These are phyloP conservation scores for Cryphonectria parasitica DNA, from an alignment of 2,329 filamentous ascomycete species.

Conservation along the genomic window DNA sequence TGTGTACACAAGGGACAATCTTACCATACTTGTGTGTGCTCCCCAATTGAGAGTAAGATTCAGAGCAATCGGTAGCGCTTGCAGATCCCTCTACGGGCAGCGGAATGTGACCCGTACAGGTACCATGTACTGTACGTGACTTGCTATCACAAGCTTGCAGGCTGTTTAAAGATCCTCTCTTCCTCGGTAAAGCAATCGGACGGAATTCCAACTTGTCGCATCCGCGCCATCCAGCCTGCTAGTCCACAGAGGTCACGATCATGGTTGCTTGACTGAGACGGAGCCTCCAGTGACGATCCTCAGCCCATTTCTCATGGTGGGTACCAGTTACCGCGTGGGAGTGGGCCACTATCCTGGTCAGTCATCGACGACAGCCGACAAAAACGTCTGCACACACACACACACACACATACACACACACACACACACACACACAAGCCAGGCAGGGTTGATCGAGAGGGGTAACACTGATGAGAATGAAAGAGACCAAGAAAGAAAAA, in stretches of 20 bases:
- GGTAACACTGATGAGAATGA: too few species aligned
- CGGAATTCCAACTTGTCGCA: not conserved
- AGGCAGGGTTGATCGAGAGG: not conserved
- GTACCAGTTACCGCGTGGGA: not conserved
- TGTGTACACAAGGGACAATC: not conserved
- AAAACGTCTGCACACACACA: too few species aligned
- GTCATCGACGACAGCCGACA: not conserved
- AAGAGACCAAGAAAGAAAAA: too few species aligned
- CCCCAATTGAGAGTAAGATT: not conserved
- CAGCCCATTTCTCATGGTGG: slow-evolving; percentile 1
- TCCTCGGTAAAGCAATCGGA: slow-evolving; percentile 3
- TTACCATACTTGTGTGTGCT: not conserved
- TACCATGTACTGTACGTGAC: not conserved
- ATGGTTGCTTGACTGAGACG: not conserved
- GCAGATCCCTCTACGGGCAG: not conserved
- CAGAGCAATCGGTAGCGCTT: not conserved
- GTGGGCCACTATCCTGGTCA: not conserved
- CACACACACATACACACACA: too few species aligned
- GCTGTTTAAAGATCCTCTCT: not conserved
- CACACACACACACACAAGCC: not conserved
- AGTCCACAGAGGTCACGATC: not conserved
- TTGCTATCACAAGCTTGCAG: not conserved
- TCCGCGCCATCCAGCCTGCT: not conserved
- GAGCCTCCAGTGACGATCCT: not conserved
- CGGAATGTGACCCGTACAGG: not conserved